Base-by-base conservation (phyloP, 768 basidiomycete species). In the Amanita rubescens region DNA sequence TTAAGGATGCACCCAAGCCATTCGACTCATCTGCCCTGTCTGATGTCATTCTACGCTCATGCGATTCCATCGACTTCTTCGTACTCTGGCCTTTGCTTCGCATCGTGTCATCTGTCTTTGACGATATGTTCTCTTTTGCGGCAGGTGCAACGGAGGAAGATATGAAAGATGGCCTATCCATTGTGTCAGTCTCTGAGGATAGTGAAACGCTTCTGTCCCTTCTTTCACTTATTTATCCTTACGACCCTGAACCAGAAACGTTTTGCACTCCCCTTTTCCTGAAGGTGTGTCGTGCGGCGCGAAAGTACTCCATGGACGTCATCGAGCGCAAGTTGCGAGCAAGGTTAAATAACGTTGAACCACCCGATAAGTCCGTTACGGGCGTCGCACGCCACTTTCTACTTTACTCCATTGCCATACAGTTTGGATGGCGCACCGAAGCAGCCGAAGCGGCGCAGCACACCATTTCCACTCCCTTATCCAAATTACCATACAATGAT, bases 31-130 rank as follows among this genome's bases (percentile, higher is more conserved):
- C 51, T 10, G 27, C 42, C 34, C 50, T 58, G 9, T 57, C 57
- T 15, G 62, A 68, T 53, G 37, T 67, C 22, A 62, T 68, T 43
- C 52, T 68, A 14, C 62, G 55, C 11, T 59, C 64, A 5, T 59
- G 56, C 10, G 69, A 72, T 56, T 56, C 58, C 6, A 45, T 67
- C 32, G 60, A 72, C 46, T 70, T 71, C 56, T 61, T 58, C 24
- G 60, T 66, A 27, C 58, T 58, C 48, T 63, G 63, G 49, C 43
- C 51, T 11, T 51, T 70, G 1, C 59, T 72, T 3, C 55, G 65
- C 9, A 32, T 67, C 9, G 57, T 61, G 6, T 72, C 72, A 0
- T 60, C 67, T 4, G 54, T 70, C 22, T 49, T 49, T 22, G 12
- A 35, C 11, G 34, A 25, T 22, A 38, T 38, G 35, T 38, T 37